These are phyloP conservation scores for Rhodotorula toruloides DNA, from an alignment of 768 basidiomycete genomes.

Conservation along the genomic window DNA sequence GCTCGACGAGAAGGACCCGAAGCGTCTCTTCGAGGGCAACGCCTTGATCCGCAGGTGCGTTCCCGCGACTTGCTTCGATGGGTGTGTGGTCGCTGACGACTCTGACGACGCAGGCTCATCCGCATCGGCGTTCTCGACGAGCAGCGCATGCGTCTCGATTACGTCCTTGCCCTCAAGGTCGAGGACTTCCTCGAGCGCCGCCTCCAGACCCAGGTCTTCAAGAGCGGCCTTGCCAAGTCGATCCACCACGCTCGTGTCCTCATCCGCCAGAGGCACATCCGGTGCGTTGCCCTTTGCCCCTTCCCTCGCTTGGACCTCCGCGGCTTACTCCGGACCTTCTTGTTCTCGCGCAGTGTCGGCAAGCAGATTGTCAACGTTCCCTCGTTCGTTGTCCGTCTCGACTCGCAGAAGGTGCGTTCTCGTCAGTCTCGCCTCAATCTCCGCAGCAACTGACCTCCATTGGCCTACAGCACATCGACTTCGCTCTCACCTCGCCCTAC, in stretches of 20 bases:
- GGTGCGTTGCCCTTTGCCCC: conserved; percentile 54
- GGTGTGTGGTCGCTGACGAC: too few relatives aligned
- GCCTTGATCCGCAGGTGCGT: conserved; percentile 65
- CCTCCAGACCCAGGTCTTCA: conserved; percentile 99
- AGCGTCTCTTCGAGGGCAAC: conserved; percentile 94
- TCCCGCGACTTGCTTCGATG: neutral
- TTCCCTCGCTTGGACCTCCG: neutral
- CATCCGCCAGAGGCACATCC: conserved; percentile 97
- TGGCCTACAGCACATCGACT: conserved; percentile 76
- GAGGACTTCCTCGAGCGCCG: conserved; percentile 99
- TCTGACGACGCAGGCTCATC: conserved; percentile 73
- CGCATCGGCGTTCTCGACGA: conserved; percentile 99
- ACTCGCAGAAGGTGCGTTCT: conserved; percentile 74
- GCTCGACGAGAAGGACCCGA: conserved; percentile 98
- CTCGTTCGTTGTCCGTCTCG: conserved; percentile 96
- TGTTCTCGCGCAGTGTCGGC: conserved; percentile 57
- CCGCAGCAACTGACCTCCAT: neutral
- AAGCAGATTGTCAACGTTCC: conserved; percentile 99
- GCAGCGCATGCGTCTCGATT: conserved; percentile 98
- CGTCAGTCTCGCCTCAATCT: neutral
- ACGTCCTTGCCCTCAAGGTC: conserved; percentile 97
- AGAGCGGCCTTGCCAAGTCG: conserved; percentile 92
- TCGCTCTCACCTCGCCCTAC: conserved; percentile 90
- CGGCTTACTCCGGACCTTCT: conserved; percentile 7
- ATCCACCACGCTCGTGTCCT: conserved; percentile 98